Conservation (phyloP, 2,329 filamentous ascomycete species). For the Cryphonectria carpinicola region DNA sequence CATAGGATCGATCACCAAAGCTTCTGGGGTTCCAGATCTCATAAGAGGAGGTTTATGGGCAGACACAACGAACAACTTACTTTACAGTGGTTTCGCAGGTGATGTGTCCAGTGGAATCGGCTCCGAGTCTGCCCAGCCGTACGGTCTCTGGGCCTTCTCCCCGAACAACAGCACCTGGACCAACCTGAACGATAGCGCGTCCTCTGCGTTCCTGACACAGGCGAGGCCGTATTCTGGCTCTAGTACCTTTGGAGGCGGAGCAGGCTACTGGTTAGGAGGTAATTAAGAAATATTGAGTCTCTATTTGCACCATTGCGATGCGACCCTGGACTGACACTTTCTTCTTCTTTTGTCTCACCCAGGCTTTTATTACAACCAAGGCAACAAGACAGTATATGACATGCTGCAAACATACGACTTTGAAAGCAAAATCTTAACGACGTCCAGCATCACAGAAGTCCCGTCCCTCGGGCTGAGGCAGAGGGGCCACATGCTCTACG, state of each 20-base stretch:
- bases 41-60: background rate
- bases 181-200: background rate
- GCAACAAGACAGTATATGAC: background rate
- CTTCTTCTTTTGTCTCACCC: no score
- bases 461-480: background rate
- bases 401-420: background rate
- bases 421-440: background rate
- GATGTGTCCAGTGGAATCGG: background rate
- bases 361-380: background rate
- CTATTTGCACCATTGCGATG: background rate
- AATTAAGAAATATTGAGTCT: background rate
- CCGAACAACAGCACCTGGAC: background rate
- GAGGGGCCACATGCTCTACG: constrained; percentile 11
- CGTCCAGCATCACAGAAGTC: background rate
- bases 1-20: constrained; percentile 6
- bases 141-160: background rate
- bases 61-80: background rate
- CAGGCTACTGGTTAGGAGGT: background rate
- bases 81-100: background rate
- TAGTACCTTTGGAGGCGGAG: background rate
- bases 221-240: background rate
- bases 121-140: background rate
- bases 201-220: background rate
- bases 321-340: background rate
- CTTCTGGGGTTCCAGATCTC: constrained; percentile 8